Base-by-base conservation (phyloP, 2,329 filamentous ascomycete genomes). In the Aureobasidium lini region DNA sequence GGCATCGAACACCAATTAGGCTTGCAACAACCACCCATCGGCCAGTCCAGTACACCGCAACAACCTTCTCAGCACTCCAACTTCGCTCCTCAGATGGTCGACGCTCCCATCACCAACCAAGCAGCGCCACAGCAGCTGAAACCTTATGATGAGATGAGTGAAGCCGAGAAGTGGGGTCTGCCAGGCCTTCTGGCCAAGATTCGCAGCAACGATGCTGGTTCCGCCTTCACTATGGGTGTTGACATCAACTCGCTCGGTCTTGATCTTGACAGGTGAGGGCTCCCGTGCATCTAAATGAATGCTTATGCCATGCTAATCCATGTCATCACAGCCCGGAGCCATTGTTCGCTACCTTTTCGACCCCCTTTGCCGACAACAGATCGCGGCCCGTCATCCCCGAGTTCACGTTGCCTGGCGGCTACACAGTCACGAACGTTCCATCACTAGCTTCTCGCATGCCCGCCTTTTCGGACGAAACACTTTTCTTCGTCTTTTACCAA, bases 401-500 rank as follows among this genome's bases (percentile, higher is more conserved):
- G 62, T 88, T 84, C 69, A 78, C 76, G 9, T 73, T 87, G 9
- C 85, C 85, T 4, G 74, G 77, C 40, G 86, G 84, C 61, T 88
- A 88, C 68, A 83, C 78, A 10, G 85, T 88, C 9, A 81, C 79
- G 59, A 88, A 87, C 66, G 84, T 87, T 10, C 84, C 85, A 53
- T 78, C 81, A 7, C 73, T 87, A 18, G 77, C 81, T 15, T 56
- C 61, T 23, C 62, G 71, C 31, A 70, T 73, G 60, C 61, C 61
- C 32, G 67, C 68, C 11, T 68, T 73, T 61, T 70, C 69, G 36
- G 71, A 73, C 56, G 85, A 88, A 68, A 87, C 85, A 0, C 75
- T 88, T 4, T 85, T 88, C 68, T 84, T 83, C 67, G 85, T 87
- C 61, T 88, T 88, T 76, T 88, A 87, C 72, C 84, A 83, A 63